Conservation (phyloP, 2,329 filamentous ascomycete species). For the Diaporthe humulicola region DNA sequence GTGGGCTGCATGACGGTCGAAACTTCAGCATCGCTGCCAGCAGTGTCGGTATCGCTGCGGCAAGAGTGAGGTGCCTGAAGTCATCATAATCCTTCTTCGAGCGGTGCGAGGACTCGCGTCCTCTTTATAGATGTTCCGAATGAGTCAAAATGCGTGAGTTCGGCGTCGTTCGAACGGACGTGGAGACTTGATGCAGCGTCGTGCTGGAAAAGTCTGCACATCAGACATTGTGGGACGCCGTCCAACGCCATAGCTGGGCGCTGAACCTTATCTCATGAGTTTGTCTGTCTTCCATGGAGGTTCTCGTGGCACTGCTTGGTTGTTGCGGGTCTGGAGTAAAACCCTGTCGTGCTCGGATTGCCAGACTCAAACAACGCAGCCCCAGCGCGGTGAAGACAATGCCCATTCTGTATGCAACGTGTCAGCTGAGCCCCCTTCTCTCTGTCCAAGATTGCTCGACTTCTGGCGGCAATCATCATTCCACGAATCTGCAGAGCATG, state of each 20-base stretch:
- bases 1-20: not conserved
- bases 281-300: constrained; percentile 3
- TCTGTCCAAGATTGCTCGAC: constrained; percentile 5
- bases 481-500: not conserved
- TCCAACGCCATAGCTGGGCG: not conserved
- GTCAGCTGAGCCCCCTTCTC: not conserved
- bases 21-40: not conserved
- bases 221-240: constrained; percentile 18
- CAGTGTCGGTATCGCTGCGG: not conserved
- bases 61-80: not conserved
- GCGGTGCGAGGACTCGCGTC: not conserved
- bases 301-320: constrained; percentile 15
- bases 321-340: constrained; percentile 17
- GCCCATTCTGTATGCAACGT: not conserved
- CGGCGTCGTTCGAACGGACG: constrained; percentile 1
- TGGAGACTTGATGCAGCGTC: constrained; percentile 20
- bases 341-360: not conserved
- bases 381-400: constrained; percentile 18
- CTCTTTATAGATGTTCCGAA: constrained; percentile 24
- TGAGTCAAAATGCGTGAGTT: not conserved
- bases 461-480: not conserved
- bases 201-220: constrained; percentile 22
- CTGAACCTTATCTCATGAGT: constrained; percentile 30
- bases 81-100: not conserved
- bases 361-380: constrained; percentile 7